These are phyloP conservation scores for Lachancea sp. DNA, from an alignment of 805 yeast genomes.

Conservation along the genomic window DNA sequence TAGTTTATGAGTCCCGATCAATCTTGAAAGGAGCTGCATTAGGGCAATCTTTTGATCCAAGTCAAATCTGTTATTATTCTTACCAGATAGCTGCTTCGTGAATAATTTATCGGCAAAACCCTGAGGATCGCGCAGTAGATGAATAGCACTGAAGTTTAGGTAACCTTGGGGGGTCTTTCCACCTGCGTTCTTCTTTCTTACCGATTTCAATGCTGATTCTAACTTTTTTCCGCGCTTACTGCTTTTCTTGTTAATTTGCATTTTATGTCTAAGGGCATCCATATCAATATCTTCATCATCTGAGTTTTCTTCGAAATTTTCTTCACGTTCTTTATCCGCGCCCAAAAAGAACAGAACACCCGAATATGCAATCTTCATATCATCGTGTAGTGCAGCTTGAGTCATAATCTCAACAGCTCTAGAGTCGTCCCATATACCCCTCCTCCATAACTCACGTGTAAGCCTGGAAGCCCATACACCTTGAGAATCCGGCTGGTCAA, in stretches of 20 bases:
- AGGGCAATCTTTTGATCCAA: constrained; percentile 85
- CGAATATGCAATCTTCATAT: constrained; percentile 76
- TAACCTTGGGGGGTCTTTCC: constrained; percentile 40
- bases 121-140: constrained; percentile 91
- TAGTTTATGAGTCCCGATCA: constrained; percentile 91
- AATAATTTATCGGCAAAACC: constrained; percentile 89
- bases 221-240: constrained; percentile 75
- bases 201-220: constrained; percentile 61
- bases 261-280: constrained; percentile 66
- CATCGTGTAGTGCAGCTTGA: constrained; percentile 86
- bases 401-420: constrained; percentile 97
- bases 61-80: constrained; percentile 62
- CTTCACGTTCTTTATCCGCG: constrained; percentile 78
- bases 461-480: constrained; percentile 96
- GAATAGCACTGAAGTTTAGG: constrained; percentile 91
- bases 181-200: constrained; percentile 58
- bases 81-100: constrained; percentile 62
- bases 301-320: constrained; percentile 64
- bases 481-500: constrained; percentile 72
- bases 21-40: constrained; percentile 79
- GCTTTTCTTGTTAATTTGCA: constrained; percentile 77
- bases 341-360: constrained; percentile 91
- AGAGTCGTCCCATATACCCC: constrained; percentile 97
- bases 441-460: constrained; percentile 93
- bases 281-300: constrained; percentile 66